phyloP scores from a whole-genome alignment of 2,329 filamentous ascomycete genomes.

The Metarhizium robertsii region DNA sequence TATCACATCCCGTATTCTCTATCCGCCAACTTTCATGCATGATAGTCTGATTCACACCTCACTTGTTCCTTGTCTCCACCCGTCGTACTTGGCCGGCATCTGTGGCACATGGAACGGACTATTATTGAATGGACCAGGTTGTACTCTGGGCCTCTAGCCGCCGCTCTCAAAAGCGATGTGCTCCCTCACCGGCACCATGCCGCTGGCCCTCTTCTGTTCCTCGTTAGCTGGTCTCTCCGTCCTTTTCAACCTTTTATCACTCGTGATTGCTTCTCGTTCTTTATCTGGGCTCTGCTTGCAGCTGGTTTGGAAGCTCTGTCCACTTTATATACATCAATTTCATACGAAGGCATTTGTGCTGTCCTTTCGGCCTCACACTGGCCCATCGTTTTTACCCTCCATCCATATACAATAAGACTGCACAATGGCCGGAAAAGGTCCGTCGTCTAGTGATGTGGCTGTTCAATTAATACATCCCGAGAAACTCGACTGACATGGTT shows the following conservation, averaged over 20 bases:
- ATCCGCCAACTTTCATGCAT: conserved; percentile 1
- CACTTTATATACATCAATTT: background rate
- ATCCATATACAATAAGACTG: conserved; percentile 8
- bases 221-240: conserved; percentile 49
- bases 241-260: conserved; percentile 14
- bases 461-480: background rate
- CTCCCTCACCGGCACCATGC: conserved; percentile 29
- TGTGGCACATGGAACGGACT: conserved; percentile 23
- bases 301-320: conserved; percentile 11
- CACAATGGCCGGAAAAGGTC: conserved; percentile 32
- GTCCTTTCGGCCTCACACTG: conserved; percentile 3
- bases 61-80: conserved; percentile 19
- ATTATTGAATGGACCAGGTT: conserved; percentile 1
- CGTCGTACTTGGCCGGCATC: conserved; percentile 19
- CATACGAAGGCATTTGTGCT: background rate
- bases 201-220: conserved; percentile 26
- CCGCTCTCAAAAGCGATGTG: conserved; percentile 39
- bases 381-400: conserved; percentile 2
- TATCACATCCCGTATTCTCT: conserved; percentile 3
- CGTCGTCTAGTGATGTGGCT: conserved; percentile 9
- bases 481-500: conserved; percentile 11
- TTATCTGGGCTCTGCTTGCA: conserved; percentile 11
- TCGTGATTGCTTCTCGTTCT: conserved; percentile 27
- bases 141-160: conserved; percentile 16
- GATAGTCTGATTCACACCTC: conserved; percentile 11